These are phyloP conservation scores for Pythium apleroticum DNA, from an alignment of 352 stramenopile species.

Conservation along the genomic window DNA sequence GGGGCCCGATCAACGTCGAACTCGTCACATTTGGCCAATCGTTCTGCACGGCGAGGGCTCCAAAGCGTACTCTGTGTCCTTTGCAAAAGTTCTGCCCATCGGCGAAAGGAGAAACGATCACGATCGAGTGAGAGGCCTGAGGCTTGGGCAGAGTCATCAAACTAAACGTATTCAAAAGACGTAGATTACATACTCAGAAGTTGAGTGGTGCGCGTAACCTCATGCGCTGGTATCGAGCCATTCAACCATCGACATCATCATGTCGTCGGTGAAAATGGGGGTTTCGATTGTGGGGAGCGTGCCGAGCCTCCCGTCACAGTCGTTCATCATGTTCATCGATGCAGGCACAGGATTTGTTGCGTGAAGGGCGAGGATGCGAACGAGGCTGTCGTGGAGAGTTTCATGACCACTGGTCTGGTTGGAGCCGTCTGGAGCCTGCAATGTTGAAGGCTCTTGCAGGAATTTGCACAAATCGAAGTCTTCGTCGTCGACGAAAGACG, in stretches of 20 bases:
- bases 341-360: slow-evolving; percentile 16
- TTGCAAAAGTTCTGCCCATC: not conserved
- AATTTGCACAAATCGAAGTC: slow-evolving; percentile 13
- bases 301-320: not conserved
- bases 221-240: slow-evolving; percentile 26
- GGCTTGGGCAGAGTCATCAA: too few relatives aligned
- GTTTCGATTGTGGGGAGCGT: slow-evolving; percentile 6
- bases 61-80: not conserved
- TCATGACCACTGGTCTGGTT: not conserved
- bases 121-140: not conserved
- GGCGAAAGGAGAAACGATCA: not conserved
- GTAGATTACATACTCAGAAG: not conserved
- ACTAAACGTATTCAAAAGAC: not conserved
- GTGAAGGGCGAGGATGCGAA: slow-evolving; percentile 17
- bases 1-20: not conserved
- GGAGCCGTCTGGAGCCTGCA: not conserved
- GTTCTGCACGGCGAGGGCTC: not conserved
- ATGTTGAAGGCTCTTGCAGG: slow-evolving; percentile 5
- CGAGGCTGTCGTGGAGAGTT: slow-evolving; percentile 13
- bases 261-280: slow-evolving; percentile 18
- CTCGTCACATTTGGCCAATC: not conserved
- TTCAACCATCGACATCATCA: slow-evolving; percentile 29
- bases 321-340: slow-evolving; percentile 12
- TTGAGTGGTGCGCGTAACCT: not conserved
- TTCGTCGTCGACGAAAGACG: slow-evolving; percentile 9